These are phyloP conservation scores for Alliaria petiolata DNA, from an alignment of 345 rosid species.

Conservation along the genomic window DNA sequence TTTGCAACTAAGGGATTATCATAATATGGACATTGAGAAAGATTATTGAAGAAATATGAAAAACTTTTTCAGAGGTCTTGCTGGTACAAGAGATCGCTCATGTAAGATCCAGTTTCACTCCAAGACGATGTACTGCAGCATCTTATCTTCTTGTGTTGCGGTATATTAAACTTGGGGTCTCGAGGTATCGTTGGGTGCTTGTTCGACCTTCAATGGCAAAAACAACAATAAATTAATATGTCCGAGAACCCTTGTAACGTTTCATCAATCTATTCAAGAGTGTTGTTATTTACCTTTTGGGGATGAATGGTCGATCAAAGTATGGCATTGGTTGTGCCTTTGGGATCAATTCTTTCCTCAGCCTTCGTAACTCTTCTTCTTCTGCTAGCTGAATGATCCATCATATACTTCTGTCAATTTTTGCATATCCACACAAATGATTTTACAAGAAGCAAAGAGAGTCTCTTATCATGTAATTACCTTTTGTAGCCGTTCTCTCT, in stretches of 20 bases:
- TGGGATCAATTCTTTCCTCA: constrained; percentile 77
- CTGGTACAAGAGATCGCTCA: constrained; percentile 18
- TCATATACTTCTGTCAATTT: neutral
- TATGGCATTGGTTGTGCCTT: constrained; percentile 96
- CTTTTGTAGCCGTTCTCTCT: constrained; percentile 71
- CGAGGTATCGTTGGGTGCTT: constrained; percentile 74
- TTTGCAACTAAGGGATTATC: too few species aligned
- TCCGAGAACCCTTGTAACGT: neutral
- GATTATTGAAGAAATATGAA: neutral
- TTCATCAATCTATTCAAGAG: neutral
- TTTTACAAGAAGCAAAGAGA: neutral
- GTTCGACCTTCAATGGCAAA: constrained; percentile 44
- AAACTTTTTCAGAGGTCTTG: constrained; percentile 16
- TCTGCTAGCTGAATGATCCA: constrained; percentile 52
- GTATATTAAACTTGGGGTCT: constrained; percentile 71
- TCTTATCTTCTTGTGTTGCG: constrained; percentile 79
- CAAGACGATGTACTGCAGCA: constrained; percentile 40
- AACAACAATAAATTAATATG: neutral
- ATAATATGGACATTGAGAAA: constrained; percentile 13
- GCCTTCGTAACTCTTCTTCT: constrained; percentile 72
- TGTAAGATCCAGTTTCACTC: constrained; percentile 34
- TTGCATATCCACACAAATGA: neutral
- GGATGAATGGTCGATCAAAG: constrained; percentile 88
- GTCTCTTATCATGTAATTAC: constrained; percentile 31
- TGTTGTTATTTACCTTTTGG: constrained; percentile 56